Evolutionary conservation across 1,139 yeast species (phyloP).

Genomic region (Sugiyamaella grinbergsii): DNA sequence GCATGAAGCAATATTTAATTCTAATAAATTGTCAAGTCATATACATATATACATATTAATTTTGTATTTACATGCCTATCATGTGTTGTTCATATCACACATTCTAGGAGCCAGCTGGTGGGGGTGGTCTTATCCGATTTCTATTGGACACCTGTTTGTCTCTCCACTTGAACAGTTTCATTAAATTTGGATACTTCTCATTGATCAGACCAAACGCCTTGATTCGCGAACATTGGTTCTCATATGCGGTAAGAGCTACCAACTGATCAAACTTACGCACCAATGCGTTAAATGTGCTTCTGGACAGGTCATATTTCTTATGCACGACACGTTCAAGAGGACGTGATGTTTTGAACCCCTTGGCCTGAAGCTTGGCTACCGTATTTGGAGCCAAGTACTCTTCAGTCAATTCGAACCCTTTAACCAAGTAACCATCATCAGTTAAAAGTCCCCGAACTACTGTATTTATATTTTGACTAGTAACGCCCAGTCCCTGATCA

Average conservation of each 20-base stretch:
- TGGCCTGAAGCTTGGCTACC: slow-evolving; percentile 24
- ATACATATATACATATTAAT: slow-evolving; percentile 10
- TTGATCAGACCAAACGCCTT: slow-evolving; percentile 16
- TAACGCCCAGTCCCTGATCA: slow-evolving; percentile 43
- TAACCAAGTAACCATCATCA: slow-evolving; percentile 39
- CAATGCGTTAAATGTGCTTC: slow-evolving; percentile 18
- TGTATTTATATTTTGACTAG: slow-evolving; percentile 47
- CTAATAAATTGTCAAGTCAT: slow-evolving; percentile 7
- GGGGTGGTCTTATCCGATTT: background rate
- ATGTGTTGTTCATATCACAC: slow-evolving; percentile 17
- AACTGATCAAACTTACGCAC: slow-evolving; percentile 15
- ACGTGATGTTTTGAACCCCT: slow-evolving; percentile 37
- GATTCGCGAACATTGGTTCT: slow-evolving; percentile 15
- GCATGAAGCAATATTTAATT: background rate
- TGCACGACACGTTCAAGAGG: background rate
- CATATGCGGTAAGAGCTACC: slow-evolving; percentile 15
- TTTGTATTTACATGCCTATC: slow-evolving; percentile 9
- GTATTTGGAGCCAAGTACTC: slow-evolving; percentile 38
- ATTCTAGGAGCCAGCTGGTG: background rate
- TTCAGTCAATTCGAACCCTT: slow-evolving; percentile 46
- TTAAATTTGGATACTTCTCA: slow-evolving; percentile 22
- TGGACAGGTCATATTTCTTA: slow-evolving; percentile 12
- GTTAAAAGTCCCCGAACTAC: slow-evolving; percentile 41
- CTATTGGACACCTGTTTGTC: background rate
- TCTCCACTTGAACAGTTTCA: slow-evolving; percentile 15